These are phyloP conservation scores for Echria macrotheca DNA, from an alignment of 495 filamentous ascomycete species.

Conservation along the genomic window DNA sequence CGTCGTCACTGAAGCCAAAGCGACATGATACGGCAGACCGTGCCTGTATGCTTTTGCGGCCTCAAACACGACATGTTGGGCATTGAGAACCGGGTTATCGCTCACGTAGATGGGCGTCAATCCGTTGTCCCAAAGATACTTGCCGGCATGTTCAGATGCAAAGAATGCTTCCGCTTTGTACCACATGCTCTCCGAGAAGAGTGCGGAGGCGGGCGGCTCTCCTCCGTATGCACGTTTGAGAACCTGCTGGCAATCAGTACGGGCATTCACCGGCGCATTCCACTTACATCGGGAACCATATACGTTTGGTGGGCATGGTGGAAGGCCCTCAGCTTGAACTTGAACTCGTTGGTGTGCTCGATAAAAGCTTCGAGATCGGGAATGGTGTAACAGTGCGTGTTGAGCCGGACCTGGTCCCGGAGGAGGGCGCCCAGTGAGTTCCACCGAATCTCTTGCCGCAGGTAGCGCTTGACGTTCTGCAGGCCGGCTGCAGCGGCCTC, in stretches of 20 bases:
- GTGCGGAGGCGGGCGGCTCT: constrained; percentile 38
- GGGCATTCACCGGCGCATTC: constrained; percentile 2
- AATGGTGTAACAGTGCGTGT: constrained; percentile 63
- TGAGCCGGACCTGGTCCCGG: constrained; percentile 55
- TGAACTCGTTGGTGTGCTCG: constrained; percentile 59
- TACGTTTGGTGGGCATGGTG: constrained; percentile 61
- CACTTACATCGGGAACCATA: constrained; percentile 47
- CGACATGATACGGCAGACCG: constrained; percentile 54
- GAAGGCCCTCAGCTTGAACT: constrained; percentile 55
- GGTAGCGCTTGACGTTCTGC: constrained; percentile 35
- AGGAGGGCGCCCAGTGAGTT: constrained; percentile 55
- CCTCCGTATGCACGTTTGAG: constrained; percentile 46
- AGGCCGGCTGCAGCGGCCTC: constrained; percentile 39
- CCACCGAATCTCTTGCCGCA: constrained; percentile 51
- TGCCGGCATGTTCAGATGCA: constrained; percentile 54
- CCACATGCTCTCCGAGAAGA: constrained; percentile 59
- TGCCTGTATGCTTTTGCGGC: constrained; percentile 57
- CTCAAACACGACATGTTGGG: constrained; percentile 51
- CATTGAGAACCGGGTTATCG: constrained; percentile 47
- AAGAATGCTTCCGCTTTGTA: constrained; percentile 60
- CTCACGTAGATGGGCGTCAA: constrained; percentile 47
- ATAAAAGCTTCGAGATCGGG: constrained; percentile 60
- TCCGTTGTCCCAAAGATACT: constrained; percentile 54
- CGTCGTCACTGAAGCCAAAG: constrained; percentile 55
- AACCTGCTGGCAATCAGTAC: constrained; percentile 21